Evolutionary conservation across 257 asterid species (phyloP).

Genomic region (Forsythia viridissima): DNA sequence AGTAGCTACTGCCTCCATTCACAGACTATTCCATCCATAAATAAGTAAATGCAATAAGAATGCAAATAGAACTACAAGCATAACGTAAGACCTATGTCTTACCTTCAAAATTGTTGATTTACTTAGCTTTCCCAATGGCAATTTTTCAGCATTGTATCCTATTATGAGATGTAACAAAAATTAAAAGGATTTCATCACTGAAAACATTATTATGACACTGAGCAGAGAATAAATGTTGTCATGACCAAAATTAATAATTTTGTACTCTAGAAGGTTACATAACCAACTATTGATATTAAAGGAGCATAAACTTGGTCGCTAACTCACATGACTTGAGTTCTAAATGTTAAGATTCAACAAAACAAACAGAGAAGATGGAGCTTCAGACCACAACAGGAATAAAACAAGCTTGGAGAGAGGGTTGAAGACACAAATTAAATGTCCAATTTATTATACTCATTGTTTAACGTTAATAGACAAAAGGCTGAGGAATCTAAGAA

Average conservation of each 20-base stretch:
- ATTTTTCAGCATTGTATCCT: conserved; percentile 96
- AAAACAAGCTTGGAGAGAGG: conserved; percentile 6
- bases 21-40: conserved; percentile 2
- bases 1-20: background rate
- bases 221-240: background rate
- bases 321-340: background rate
- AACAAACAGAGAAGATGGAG: background rate
- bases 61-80: conserved; percentile 14
- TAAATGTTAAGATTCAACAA: background rate
- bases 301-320: conserved; percentile 12
- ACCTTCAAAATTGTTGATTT: conserved; percentile 86
- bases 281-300: conserved; percentile 13
- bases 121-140: conserved; percentile 95
- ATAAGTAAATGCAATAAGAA: conserved; percentile 5
- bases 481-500: conserved; percentile 15
- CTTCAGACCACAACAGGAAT: background rate
- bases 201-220: background rate
- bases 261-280: background rate
- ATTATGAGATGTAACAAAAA: conserved; percentile 25
- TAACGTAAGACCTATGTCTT: conserved; percentile 26
- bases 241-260: conserved; percentile 4
- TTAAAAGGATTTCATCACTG: conserved; percentile 14
- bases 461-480: background rate
- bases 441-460: background rate
- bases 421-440: background rate